Conservation (phyloP, 352 stramenopile genomes). For the Aphanomyces cochlioides region DNA sequence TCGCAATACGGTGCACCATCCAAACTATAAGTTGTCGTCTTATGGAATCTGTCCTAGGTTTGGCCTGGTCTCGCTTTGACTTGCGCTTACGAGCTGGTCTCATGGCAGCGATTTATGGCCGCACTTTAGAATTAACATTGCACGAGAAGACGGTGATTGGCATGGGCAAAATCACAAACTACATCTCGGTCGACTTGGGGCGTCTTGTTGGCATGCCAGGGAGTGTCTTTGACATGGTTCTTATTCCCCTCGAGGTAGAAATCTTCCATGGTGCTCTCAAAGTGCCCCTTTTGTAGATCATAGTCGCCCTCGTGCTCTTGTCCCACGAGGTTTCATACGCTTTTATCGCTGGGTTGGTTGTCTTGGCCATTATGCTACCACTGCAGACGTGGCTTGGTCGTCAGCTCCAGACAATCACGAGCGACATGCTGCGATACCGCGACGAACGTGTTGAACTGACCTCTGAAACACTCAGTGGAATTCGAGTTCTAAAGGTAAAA, state of each 20-base stretch:
- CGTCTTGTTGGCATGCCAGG: constrained; percentile 65
- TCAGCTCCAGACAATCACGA: constrained; percentile 71
- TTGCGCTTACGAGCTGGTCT: constrained; percentile 64
- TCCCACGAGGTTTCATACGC: constrained; percentile 77
- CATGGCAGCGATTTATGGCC: constrained; percentile 63
- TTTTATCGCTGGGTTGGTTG: constrained; percentile 71
- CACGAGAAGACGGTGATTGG: constrained; percentile 37
- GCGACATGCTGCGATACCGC: constrained; percentile 69
- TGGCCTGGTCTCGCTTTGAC: constrained; percentile 77
- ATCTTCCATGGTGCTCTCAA: neutral
- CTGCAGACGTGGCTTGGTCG: constrained; percentile 74
- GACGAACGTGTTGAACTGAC: constrained; percentile 70
- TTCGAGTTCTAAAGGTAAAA: constrained; percentile 68
- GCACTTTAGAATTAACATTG: constrained; percentile 45
- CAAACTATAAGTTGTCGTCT: neutral
- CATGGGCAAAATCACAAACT: constrained; percentile 68
- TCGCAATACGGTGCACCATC: constrained; percentile 57
- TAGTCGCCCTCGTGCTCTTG: constrained; percentile 67
- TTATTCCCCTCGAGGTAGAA: constrained; percentile 55
- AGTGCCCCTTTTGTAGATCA: constrained; percentile 36
- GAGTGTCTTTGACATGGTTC: constrained; percentile 72
- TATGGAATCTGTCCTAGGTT: constrained; percentile 1
- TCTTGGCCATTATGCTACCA: constrained; percentile 79
- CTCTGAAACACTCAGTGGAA: constrained; percentile 61
- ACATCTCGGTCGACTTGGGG: constrained; percentile 75